Evolutionary conservation across 23 red algal species (phyloP).

Genomic region (Chondrus crispus): DNA sequence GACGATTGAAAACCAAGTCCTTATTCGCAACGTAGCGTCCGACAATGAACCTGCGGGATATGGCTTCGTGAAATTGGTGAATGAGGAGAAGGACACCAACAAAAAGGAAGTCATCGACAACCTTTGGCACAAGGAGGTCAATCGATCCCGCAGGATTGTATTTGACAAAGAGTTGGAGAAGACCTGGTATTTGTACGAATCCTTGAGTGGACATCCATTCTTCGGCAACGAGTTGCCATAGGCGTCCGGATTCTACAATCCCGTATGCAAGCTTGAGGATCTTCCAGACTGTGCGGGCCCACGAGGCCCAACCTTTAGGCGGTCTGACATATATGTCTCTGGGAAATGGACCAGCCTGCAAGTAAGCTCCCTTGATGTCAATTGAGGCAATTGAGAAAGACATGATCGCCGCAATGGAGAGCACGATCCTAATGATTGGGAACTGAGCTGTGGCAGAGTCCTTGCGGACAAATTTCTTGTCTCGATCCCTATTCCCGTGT

Average conservation of each 20-base stretch:
- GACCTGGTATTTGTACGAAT: background rate
- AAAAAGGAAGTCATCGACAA: constrained; percentile 12
- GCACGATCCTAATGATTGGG: background rate
- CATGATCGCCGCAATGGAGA: background rate
- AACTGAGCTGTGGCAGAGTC: constrained; percentile 12
- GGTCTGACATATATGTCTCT: constrained; percentile 2
- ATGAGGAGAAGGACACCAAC: background rate
- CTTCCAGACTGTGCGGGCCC: background rate
- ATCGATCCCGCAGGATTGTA: background rate
- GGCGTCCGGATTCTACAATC: background rate
- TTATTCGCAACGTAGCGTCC: background rate
- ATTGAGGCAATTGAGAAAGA: background rate
- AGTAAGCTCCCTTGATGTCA: background rate
- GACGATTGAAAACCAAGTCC: background rate
- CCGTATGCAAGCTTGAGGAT: background rate
- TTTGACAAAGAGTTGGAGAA: background rate
- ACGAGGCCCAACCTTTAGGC: background rate
- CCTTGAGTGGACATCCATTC: background rate
- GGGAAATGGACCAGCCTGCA: background rate
- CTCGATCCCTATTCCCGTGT: background rate
- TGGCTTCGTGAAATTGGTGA: background rate
- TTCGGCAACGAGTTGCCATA: constrained; percentile 7
- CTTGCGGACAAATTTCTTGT: constrained; percentile 1
- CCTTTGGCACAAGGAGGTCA: background rate
- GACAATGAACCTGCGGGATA: background rate